A percentile compares a stretch with the other conserved stretches of the same genome.
phyloP scores from a whole-genome alignment of 306 rosid genomes.

The Sicyos baderoa region DNA sequence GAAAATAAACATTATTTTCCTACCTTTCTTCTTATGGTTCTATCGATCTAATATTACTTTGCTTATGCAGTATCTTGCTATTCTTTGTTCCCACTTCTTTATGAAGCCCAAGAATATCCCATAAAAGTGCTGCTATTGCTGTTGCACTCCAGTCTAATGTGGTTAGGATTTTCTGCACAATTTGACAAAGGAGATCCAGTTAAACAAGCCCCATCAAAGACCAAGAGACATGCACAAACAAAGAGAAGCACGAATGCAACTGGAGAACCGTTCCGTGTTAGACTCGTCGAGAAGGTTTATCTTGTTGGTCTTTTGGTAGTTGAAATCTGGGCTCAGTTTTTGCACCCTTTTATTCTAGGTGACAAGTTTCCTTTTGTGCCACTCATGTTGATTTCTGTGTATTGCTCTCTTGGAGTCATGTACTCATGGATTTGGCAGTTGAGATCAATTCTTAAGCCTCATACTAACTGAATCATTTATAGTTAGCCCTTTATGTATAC shows the following conservation, averaged over 20 bases:
- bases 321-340: constrained; percentile 75
- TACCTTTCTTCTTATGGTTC: not conserved
- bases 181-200: constrained; percentile 30
- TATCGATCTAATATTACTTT: constrained; percentile 6
- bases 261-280: constrained; percentile 34
- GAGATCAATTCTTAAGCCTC: constrained; percentile 36
- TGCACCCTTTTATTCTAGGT: constrained; percentile 63
- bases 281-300: constrained; percentile 43
- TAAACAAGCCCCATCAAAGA: constrained; percentile 15
- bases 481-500: not conserved
- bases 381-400: constrained; percentile 65
- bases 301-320: constrained; percentile 54
- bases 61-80: constrained; percentile 74
- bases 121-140: constrained; percentile 64
- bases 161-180: constrained; percentile 68
- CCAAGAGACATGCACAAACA: constrained; percentile 23
- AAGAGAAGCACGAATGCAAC: constrained; percentile 17
- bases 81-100: constrained; percentile 69
- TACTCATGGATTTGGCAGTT: constrained; percentile 93
- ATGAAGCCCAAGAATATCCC: constrained; percentile 76
- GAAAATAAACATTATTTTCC: not conserved
- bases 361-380: constrained; percentile 65
- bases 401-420: constrained; percentile 61
- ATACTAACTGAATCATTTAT: not conserved
- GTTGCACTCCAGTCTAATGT: constrained; percentile 51